Evolutionary conservation across 495 filamentous ascomycete species (phyloP).

Genomic region (Neurospora africana): DNA sequence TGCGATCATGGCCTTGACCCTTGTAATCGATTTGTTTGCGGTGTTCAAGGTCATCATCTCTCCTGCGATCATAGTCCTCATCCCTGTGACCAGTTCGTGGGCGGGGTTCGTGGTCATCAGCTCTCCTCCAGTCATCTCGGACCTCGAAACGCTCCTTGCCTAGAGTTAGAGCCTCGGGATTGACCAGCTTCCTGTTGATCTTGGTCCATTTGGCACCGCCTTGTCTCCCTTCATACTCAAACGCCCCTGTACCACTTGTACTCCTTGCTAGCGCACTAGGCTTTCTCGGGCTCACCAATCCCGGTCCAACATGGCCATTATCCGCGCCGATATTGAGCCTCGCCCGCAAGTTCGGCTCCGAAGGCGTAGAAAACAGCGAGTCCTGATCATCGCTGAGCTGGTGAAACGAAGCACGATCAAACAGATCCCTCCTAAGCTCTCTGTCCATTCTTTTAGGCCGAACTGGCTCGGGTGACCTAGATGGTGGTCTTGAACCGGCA

Average conservation of each 20-base stretch:
- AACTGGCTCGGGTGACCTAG: neutral
- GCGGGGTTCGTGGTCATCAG: conserved; percentile 5
- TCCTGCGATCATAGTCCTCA: conserved; percentile 14
- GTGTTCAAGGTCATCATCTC: conserved; percentile 8
- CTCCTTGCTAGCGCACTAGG: neutral
- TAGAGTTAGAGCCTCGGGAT: too few species aligned
- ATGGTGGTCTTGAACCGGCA: neutral
- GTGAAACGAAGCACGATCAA: neutral
- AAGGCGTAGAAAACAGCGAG: neutral
- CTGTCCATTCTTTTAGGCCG: neutral
- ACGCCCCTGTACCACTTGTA: neutral
- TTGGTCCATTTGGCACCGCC: too few species aligned
- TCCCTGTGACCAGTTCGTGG: conserved; percentile 1
- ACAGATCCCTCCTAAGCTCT: neutral
- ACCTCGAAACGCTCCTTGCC: too few species aligned
- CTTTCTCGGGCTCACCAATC: neutral
- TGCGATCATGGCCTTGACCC: neutral
- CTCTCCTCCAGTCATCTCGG: conserved; percentile 13
- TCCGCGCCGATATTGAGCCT: neutral
- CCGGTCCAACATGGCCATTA: too few species aligned
- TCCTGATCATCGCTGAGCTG: neutral
- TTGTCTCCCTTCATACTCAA: neutral
- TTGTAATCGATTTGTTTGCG: conserved; percentile 1
- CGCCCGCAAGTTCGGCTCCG: neutral
- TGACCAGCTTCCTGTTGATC: too few species aligned